phyloP scores from a whole-genome alignment of 345 rosid species.

The Garcia nutans region DNA sequence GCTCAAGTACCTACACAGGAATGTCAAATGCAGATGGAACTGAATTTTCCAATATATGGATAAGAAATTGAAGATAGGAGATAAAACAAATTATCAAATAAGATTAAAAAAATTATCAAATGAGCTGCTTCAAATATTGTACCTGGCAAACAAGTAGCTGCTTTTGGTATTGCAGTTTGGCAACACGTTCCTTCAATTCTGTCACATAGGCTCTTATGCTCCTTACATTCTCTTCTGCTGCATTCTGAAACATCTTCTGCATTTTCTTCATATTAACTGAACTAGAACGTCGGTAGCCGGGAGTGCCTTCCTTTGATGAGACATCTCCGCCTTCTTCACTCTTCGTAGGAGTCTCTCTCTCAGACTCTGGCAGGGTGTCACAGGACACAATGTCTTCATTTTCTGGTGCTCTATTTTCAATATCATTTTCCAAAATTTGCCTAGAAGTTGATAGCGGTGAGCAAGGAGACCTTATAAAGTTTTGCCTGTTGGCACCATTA shows the following conservation, averaged over 20 bases:
- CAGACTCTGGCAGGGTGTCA: slow-evolving; percentile 45
- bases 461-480: slow-evolving; percentile 83
- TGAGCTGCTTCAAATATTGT: neutral
- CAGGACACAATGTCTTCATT: slow-evolving; percentile 43
- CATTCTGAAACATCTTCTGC: slow-evolving; percentile 98
- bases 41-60: neutral
- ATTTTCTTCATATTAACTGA: slow-evolving; percentile 97
- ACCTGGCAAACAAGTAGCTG: slow-evolving; percentile 99
- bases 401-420: slow-evolving; percentile 83
- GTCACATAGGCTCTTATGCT: slow-evolving; percentile 91
- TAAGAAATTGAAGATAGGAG: neutral
- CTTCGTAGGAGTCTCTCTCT: slow-evolving; percentile 73
- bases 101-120: neutral
- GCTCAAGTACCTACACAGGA: slow-evolving; percentile 70
- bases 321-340: slow-evolving; percentile 80
- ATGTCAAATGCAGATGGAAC: neutral
- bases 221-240: slow-evolving; percentile 99
- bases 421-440: slow-evolving; percentile 69
- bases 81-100: neutral
- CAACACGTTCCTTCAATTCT: slow-evolving; percentile 92
- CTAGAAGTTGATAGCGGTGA: slow-evolving; percentile 77
- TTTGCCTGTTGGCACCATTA: slow-evolving; percentile 61
- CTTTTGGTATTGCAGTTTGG: slow-evolving; percentile 96
- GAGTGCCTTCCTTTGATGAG: slow-evolving; percentile 76
- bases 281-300: slow-evolving; percentile 71